phyloP scores from a whole-genome alignment of 129 eudicot genomes.

The Smallanthus sonchifolius region DNA sequence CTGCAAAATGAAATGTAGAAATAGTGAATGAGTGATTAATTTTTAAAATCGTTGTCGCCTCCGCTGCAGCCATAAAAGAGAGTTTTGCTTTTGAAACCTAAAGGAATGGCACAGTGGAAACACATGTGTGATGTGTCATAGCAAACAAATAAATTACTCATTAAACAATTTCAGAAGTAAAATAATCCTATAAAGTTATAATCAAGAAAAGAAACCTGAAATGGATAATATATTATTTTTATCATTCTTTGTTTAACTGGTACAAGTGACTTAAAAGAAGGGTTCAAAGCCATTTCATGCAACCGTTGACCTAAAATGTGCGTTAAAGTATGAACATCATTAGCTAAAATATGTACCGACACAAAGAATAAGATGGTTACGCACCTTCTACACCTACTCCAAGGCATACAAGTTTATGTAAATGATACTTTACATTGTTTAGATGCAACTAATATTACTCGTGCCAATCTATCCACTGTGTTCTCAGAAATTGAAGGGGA shows the following conservation, averaged over 20 bases:
- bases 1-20: too few species aligned
- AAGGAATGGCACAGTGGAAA: constrained; percentile 5
- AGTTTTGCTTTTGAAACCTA: constrained; percentile 68
- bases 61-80: constrained; percentile 80
- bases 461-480: constrained; percentile 73
- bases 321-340: constrained; percentile 6
- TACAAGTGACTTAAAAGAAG: constrained; percentile 62
- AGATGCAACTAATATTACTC: constrained; percentile 76
- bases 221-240: neutral
- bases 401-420: constrained; percentile 3
- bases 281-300: constrained; percentile 83
- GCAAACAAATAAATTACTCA: neutral
- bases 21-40: too few species aligned
- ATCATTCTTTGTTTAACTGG: neutral
- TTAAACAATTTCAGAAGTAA: neutral
- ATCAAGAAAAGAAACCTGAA: constrained; percentile 6
- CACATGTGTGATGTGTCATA: neutral
- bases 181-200: neutral
- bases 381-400: neutral
- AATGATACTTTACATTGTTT: constrained; percentile 71
- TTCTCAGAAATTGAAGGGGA: constrained; percentile 90
- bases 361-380: neutral
- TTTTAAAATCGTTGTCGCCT: constrained; percentile 58
- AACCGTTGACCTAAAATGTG: constrained; percentile 70
- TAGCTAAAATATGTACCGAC: constrained; percentile 1